Conservation (phyloP, 148 eudicot genomes). For the Rhododendron ovatum region DNA sequence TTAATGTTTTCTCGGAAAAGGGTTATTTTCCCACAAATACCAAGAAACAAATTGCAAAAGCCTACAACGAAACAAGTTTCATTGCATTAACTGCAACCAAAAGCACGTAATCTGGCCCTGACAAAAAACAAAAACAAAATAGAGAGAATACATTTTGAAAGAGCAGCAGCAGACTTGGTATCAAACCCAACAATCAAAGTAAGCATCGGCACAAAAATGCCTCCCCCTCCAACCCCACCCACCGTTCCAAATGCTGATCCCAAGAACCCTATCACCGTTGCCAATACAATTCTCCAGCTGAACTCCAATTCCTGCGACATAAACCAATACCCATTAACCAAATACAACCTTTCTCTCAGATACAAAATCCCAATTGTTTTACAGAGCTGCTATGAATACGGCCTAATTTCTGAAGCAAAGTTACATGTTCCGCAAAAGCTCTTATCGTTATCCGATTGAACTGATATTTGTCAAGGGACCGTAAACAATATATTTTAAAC, state of each 20-base stretch:
- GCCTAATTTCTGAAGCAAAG: no score
- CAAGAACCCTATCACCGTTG: conserved; percentile 72
- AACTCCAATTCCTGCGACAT: conserved; percentile 53
- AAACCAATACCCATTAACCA: not conserved
- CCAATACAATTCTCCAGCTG: conserved; percentile 75
- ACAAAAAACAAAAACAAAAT: not conserved
- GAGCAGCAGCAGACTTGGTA: conserved; percentile 98
- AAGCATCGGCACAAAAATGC: conserved; percentile 95
- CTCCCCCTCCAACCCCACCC: conserved; percentile 97
- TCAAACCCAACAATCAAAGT: conserved; percentile 85
- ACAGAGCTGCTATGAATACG: not conserved
- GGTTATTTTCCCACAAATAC: not conserved
- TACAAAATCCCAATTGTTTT: not conserved
- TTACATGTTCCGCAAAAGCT: no score
- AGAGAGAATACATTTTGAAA: conserved; percentile 65
- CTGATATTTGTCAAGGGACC: not conserved
- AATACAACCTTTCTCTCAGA: not conserved
- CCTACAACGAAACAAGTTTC: no score
- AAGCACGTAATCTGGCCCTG: not conserved
- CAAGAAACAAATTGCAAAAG: not conserved
- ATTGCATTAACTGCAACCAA: not conserved
- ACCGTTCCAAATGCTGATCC: conserved; percentile 97
- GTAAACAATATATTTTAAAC: no score
- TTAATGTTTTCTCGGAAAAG: not conserved
- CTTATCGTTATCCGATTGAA: not conserved